phyloP scores from a whole-genome alignment of 2,329 filamentous ascomycete species.

The Penicillium brevicompactum region DNA sequence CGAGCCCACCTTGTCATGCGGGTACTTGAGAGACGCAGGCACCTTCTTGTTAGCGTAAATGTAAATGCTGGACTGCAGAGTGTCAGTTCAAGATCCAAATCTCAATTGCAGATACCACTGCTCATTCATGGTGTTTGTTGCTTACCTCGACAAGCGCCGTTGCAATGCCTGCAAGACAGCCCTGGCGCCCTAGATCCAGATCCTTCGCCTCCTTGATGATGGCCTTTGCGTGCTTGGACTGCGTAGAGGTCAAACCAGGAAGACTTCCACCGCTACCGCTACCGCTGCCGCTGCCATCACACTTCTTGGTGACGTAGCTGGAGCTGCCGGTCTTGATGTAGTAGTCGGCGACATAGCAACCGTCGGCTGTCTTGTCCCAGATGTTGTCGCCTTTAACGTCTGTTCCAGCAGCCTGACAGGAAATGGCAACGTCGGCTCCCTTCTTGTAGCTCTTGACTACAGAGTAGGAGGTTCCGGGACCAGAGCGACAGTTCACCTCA shows the following conservation, averaged over 20 bases:
- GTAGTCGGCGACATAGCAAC: slow-evolving; percentile 24
- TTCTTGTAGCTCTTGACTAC: slow-evolving; percentile 18
- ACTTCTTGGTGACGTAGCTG: slow-evolving; percentile 17
- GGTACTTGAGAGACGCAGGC: slow-evolving; percentile 22
- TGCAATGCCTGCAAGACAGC: slow-evolving; percentile 24
- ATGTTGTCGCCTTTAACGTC: slow-evolving; percentile 15
- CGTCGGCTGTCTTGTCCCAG: slow-evolving; percentile 24
- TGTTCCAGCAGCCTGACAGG: slow-evolving; percentile 15
- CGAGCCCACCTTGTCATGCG: slow-evolving; percentile 20
- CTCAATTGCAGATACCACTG: too few relatives aligned
- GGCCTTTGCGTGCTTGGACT: slow-evolving; percentile 20
- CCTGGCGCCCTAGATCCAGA: slow-evolving; percentile 18
- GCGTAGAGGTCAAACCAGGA: slow-evolving; percentile 19
- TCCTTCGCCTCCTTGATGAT: slow-evolving; percentile 23
- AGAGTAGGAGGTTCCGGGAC: slow-evolving; percentile 18
- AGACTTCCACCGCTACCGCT: slow-evolving; percentile 9
- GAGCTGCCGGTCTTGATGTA: slow-evolving; percentile 20
- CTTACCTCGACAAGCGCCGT: slow-evolving; percentile 25
- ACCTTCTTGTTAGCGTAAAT: slow-evolving; percentile 24
- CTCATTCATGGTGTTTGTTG: neutral
- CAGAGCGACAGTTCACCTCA: slow-evolving; percentile 21
- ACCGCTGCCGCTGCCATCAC: slow-evolving; percentile 2
- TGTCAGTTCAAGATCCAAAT: neutral
- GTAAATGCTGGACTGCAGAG: slow-evolving; percentile 15
- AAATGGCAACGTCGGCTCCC: slow-evolving; percentile 11